Conservation (phyloP, 2,329 filamentous ascomycete species). For the Cladosporium halotolerans region DNA sequence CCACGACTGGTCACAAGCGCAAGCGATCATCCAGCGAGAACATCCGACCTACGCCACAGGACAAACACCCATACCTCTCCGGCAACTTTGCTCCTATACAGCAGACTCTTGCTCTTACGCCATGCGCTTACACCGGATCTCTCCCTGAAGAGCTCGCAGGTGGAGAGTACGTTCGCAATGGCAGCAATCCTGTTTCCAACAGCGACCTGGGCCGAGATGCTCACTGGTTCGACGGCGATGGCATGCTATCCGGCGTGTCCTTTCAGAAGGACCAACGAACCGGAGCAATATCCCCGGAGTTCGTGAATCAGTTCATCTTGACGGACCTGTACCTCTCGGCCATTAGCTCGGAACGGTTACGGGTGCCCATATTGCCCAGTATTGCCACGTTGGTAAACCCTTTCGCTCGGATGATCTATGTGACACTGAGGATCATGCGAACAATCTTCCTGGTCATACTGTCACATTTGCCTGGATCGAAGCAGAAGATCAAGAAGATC, state of each 20-base stretch:
- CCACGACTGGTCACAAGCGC: conserved; percentile 24
- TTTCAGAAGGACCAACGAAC: conserved; percentile 45
- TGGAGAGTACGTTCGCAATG: conserved; percentile 67
- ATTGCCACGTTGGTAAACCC: conserved; percentile 61
- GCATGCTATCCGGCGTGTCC: conserved; percentile 63
- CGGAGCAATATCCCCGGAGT: conserved; percentile 50
- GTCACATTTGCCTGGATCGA: conserved; percentile 52
- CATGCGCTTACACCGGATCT: conserved; percentile 50
- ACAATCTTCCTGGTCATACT: conserved; percentile 53
- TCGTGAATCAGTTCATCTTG: conserved; percentile 63
- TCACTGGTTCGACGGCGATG: conserved; percentile 72
- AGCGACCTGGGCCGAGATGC: conserved; percentile 55
- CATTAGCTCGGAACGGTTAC: conserved; percentile 41
- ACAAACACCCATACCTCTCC: conserved; percentile 45
- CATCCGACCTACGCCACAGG: conserved; percentile 26
- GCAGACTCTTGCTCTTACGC: conserved; percentile 48
- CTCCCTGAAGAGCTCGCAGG: conserved; percentile 61
- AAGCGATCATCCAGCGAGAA: conserved; percentile 25
- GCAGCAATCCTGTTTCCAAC: conserved; percentile 61
- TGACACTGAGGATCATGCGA: conserved; percentile 49
- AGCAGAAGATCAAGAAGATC: conserved; percentile 56
- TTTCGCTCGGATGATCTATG: conserved; percentile 46
- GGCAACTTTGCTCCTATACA: conserved; percentile 66
- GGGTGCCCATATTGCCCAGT: conserved; percentile 57
- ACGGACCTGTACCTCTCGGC: conserved; percentile 60